Percentiles rank a stretch among this genome's conserved stretches.
Evolutionary conservation across 805 yeast species (phyloP).

Genomic region (Metschnikowia lachancei): DNA sequence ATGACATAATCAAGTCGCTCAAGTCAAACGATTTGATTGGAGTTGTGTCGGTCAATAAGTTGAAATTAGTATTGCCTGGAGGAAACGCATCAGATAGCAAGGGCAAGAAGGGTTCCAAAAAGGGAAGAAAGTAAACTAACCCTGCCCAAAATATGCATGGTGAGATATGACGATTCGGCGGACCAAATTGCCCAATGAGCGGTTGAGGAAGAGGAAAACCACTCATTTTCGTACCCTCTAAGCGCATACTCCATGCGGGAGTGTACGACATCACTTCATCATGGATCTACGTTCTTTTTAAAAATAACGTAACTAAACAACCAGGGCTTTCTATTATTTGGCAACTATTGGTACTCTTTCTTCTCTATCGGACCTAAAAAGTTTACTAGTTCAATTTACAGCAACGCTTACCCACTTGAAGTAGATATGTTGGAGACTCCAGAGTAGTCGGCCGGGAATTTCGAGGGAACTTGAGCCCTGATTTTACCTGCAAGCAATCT

Average conservation of each 20-base stretch:
- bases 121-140: conserved; percentile 14
- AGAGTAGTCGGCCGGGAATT: too few species aligned
- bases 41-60: conserved; percentile 65
- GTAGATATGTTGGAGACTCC: too few species aligned
- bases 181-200: neutral
- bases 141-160: neutral
- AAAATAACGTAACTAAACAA: too few species aligned
- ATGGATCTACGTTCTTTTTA: too few species aligned
- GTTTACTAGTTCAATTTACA: too few species aligned
- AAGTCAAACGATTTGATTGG: conserved; percentile 68
- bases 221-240: conserved; percentile 2
- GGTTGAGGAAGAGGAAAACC: neutral
- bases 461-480: neutral
- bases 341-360: too few species aligned
- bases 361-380: too few species aligned
- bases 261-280: too few species aligned
- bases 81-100: conserved; percentile 20
- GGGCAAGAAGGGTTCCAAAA: conserved; percentile 25
- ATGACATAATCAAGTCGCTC: conserved; percentile 50
- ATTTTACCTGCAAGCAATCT: too few species aligned
- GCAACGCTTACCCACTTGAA: too few species aligned
- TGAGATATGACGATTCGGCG: neutral
- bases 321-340: too few species aligned
- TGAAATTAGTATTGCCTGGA: conserved; percentile 62
- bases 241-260: conserved; percentile 5